A percentile compares a stretch with the other conserved stretches of the same genome.
Conservation (phyloP, 257 asterid genomes). For the Cinchona pubescens region DNA sequence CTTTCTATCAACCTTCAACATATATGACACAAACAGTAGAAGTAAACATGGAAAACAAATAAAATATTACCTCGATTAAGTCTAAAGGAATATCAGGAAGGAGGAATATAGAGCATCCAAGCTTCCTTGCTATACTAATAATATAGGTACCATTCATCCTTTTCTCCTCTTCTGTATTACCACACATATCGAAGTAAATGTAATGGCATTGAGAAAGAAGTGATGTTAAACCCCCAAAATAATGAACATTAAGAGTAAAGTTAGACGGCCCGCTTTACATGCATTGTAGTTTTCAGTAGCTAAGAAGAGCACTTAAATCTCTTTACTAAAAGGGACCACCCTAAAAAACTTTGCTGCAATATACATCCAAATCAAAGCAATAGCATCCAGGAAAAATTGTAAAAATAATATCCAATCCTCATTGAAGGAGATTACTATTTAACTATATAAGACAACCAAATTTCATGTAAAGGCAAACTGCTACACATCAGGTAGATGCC, state of each 20-base stretch:
- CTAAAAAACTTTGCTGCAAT: not conserved
- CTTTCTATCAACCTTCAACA: not conserved
- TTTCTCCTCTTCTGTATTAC: conserved; percentile 69
- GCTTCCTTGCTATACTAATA: conserved; percentile 92
- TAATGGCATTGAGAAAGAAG: not conserved
- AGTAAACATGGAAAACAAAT: not conserved
- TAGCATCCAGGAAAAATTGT: not conserved
- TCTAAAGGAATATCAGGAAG: conserved; percentile 97
- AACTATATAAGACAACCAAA: not conserved
- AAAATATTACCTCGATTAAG: conserved; percentile 65
- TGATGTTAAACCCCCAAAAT: not conserved
- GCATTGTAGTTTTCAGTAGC: not conserved
- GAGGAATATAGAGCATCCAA: conserved; percentile 94
- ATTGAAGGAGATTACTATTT: not conserved
- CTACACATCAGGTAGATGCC: not conserved
- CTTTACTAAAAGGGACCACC: not conserved
- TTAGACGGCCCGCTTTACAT: not conserved
- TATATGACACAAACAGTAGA: not conserved
- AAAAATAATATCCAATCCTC: not conserved
- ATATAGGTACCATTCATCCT: conserved; percentile 90
- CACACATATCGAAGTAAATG: not conserved
- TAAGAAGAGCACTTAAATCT: not conserved
- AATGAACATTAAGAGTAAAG: not conserved
- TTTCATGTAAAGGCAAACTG: not conserved
- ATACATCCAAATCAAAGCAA: not conserved